phyloP scores from a whole-genome alignment of 257 asterid genomes.

The Cruciata laevipes region DNA sequence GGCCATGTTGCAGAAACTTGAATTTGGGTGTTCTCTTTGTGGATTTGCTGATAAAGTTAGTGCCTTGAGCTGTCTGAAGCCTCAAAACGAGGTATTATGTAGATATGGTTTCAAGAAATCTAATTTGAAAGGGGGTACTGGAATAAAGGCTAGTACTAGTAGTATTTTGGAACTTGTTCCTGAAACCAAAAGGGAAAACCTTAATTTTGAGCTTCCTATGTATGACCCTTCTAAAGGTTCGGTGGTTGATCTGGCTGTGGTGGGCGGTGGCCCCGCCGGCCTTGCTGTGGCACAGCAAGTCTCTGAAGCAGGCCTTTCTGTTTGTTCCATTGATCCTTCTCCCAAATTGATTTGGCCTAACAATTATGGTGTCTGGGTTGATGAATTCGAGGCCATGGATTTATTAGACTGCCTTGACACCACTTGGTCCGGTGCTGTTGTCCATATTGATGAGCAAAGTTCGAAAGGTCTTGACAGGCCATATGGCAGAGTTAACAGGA shows the following conservation, averaged over 20 bases:
- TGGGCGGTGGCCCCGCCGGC: conserved; percentile 98
- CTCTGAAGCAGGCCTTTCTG: conserved; percentile 90
- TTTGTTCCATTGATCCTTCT: conserved; percentile 88
- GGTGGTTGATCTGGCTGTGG: conserved; percentile 83
- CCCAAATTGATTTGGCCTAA: conserved; percentile 95
- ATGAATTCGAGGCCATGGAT: conserved; percentile 98
- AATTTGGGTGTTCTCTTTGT: conserved; percentile 55
- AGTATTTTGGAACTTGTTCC: conserved; percentile 89
- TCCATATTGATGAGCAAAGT: conserved; percentile 50
- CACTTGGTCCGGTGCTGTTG: conserved; percentile 88
- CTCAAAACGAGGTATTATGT: conserved; percentile 35
- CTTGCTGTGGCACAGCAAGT: conserved; percentile 98
- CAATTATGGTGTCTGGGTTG: conserved; percentile 98
- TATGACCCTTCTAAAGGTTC: conserved; percentile 62
- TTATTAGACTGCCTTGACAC: conserved; percentile 91
- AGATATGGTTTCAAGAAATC: conserved; percentile 36
- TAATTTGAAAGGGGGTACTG: conserved; percentile 25
- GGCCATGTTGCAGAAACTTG: conserved; percentile 78
- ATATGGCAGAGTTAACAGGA: conserved; percentile 86
- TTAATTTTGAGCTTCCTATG: conserved; percentile 88
- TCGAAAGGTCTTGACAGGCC: conserved; percentile 75
- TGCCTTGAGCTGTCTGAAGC: conserved; percentile 42
- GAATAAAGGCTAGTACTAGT: conserved; percentile 45
- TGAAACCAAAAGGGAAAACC: conserved; percentile 82
- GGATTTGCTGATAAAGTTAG: conserved; percentile 49